These are phyloP conservation scores for Corchorus capsularis DNA, from an alignment of 345 rosid species.

Conservation along the genomic window DNA sequence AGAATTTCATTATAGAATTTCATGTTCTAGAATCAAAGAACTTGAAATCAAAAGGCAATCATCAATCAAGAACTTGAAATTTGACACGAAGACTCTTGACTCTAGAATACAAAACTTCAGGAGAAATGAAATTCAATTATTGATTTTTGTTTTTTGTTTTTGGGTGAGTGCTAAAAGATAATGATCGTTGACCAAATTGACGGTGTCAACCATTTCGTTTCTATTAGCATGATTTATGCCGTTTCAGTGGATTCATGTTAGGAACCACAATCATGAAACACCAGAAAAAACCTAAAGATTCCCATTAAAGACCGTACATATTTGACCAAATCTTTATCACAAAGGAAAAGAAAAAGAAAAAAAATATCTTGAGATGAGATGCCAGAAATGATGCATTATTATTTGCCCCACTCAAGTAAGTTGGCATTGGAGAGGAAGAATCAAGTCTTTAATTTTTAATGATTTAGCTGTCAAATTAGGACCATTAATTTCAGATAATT, in stretches of 20 bases:
- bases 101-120: neutral
- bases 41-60: too few species aligned
- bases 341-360: neutral
- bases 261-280: neutral
- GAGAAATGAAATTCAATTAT: neutral
- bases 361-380: neutral
- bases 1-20: too few species aligned
- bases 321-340: slow-evolving; percentile 9
- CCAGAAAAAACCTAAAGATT: neutral
- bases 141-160: neutral
- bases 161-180: neutral
- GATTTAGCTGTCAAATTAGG: slow-evolving; percentile 3
- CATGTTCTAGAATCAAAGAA: neutral
- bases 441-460: neutral
- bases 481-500: neutral
- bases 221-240: neutral
- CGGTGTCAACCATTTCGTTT: neutral
- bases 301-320: neutral
- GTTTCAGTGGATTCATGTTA: neutral
- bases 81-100: neutral
- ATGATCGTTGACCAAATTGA: neutral
- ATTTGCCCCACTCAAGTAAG: neutral
- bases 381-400: neutral
- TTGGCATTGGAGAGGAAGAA: slow-evolving; percentile 5
- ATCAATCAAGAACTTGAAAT: neutral